A percentile compares a stretch with the other conserved stretches of the same genome.
Conservation (phyloP, 306 rosid genomes). For the Quercus mongolica region DNA sequence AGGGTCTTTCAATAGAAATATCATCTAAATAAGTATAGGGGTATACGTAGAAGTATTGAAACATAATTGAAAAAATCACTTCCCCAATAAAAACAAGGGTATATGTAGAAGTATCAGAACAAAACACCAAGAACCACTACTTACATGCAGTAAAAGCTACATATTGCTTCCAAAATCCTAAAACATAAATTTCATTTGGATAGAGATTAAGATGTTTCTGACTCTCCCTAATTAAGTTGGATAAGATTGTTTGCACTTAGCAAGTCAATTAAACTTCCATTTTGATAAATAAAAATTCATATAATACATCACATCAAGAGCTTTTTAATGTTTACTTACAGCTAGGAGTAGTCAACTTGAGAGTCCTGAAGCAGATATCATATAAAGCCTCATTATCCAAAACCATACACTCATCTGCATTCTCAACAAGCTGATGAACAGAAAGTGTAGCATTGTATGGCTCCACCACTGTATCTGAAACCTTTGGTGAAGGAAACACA, state of each 20-base stretch:
- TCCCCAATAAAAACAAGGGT: neutral
- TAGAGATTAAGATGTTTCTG: neutral
- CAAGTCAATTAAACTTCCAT: neutral
- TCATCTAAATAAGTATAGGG: neutral
- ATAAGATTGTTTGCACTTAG: neutral
- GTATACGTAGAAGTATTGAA: neutral
- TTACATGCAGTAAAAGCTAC: neutral
- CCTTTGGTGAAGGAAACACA: constrained; percentile 53
- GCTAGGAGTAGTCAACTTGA: constrained; percentile 56
- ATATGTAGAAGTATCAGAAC: neutral
- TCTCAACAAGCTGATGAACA: constrained; percentile 61
- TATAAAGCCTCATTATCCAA: constrained; percentile 56
- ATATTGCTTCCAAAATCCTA: neutral
- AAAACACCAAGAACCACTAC: neutral
- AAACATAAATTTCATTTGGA: neutral
- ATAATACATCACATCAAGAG: neutral
- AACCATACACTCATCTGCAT: constrained; percentile 64
- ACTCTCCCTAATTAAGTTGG: neutral
- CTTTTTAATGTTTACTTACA: constrained; percentile 27
- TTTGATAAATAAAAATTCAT: neutral
- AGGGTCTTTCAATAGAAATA: neutral
- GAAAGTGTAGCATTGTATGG: constrained; percentile 63
- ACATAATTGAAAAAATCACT: neutral
- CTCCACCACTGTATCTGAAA: constrained; percentile 59
- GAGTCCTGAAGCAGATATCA: constrained; percentile 61